Evolutionary conservation across 768 basidiomycete genomes (phyloP).

Genomic region (Suillus brevipes): DNA sequence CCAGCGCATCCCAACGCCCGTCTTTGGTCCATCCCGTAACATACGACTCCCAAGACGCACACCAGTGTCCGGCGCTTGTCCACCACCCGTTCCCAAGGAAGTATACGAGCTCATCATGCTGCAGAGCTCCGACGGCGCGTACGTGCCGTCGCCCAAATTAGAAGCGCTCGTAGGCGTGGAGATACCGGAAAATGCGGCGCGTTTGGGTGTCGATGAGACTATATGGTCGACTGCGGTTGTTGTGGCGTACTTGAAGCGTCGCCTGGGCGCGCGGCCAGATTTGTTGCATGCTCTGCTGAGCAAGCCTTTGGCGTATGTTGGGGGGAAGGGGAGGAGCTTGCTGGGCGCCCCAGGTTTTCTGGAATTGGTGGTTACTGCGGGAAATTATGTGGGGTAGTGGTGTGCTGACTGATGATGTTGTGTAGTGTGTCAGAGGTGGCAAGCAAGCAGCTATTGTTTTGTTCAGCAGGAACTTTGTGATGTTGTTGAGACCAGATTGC

Average conservation of each 20-base stretch:
- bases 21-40: slow-evolving; percentile 14
- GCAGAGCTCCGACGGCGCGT: slow-evolving; percentile 52
- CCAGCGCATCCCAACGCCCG: slow-evolving; percentile 37
- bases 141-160: slow-evolving; percentile 33
- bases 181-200: slow-evolving; percentile 31
- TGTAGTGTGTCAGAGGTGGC: too few species aligned
- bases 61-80: neutral
- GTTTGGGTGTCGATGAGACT: slow-evolving; percentile 28
- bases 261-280: slow-evolving; percentile 38
- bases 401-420: neutral
- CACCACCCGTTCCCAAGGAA: slow-evolving; percentile 18
- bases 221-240: slow-evolving; percentile 53
- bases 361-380: slow-evolving; percentile 3
- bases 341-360: slow-evolving; percentile 8
- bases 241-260: slow-evolving; percentile 44
- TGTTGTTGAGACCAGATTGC: too few species aligned
- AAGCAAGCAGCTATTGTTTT: too few species aligned
- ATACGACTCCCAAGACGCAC: neutral
- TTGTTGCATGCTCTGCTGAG: slow-evolving; percentile 41
- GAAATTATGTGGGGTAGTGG: neutral
- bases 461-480: too few species aligned
- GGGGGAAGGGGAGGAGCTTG: slow-evolving; percentile 7
- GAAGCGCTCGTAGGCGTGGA: slow-evolving; percentile 36
- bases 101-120: slow-evolving; percentile 40
- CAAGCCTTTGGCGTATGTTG: slow-evolving; percentile 44